Evolutionary conservation across 371 early-diverging fungal species (phyloP).

Genomic region (Mucor mucedo): DNA sequence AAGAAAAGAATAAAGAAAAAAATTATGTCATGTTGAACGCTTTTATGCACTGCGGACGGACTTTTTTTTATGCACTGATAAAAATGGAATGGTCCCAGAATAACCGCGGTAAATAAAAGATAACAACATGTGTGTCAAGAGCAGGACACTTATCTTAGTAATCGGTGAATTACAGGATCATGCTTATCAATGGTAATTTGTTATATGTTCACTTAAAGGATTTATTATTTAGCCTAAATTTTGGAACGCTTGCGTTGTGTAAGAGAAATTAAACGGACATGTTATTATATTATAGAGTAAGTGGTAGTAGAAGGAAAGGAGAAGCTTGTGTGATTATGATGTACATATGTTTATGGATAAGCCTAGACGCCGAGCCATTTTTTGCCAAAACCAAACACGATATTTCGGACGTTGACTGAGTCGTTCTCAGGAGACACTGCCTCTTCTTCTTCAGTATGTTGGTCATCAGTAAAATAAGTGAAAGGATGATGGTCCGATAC

Average conservation of each 20-base stretch:
- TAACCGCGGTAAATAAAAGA: too few species aligned
- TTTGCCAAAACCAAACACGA: conserved; percentile 2
- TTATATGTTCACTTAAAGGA: background rate
- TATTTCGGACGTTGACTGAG: background rate
- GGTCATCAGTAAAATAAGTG: conserved; percentile 34
- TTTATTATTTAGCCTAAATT: too few species aligned
- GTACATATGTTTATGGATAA: background rate
- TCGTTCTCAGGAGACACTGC: background rate
- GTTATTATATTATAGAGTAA: too few species aligned
- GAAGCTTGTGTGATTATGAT: background rate
- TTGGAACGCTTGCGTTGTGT: too few species aligned
- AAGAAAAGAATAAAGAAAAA: background rate
- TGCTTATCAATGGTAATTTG: too few species aligned
- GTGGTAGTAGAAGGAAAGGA: background rate
- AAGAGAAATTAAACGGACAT: too few species aligned
- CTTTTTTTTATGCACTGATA: background rate
- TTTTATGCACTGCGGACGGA: background rate
- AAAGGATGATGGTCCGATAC: conserved; percentile 48
- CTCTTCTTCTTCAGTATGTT: background rate
- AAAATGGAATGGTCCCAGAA: background rate
- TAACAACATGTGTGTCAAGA: too few species aligned
- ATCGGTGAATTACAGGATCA: too few species aligned
- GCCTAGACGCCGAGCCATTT: conserved; percentile 24
- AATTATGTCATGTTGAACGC: conserved; percentile 1
- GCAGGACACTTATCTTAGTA: too few species aligned